These are phyloP conservation scores for Barbatosphaeria neglecta DNA, from an alignment of 495 filamentous ascomycete species.

Conservation along the genomic window DNA sequence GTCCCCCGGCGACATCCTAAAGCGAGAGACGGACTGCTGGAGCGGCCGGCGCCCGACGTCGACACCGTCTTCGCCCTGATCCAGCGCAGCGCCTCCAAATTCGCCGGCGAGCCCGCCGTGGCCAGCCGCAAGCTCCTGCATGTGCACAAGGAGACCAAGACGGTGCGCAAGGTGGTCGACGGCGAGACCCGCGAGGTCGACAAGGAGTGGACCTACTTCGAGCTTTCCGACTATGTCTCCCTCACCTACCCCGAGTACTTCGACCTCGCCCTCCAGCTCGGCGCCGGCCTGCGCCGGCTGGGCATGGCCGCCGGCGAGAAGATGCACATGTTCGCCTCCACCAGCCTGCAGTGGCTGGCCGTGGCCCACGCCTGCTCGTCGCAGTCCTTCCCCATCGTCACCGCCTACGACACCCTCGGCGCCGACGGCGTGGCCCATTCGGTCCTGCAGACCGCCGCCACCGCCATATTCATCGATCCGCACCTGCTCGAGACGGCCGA, in stretches of 20 bases:
- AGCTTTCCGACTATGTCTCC: conserved; percentile 49
- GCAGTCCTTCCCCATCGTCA: conserved; percentile 93
- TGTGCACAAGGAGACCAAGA: conserved; percentile 51
- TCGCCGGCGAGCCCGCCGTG: conserved; percentile 44
- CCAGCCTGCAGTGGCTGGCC: conserved; percentile 39
- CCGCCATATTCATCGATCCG: conserved; percentile 51
- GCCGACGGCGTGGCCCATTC: conserved; percentile 50
- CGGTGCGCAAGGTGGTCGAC: conserved; percentile 55
- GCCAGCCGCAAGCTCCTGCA: conserved; percentile 46
- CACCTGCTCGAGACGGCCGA: conserved; percentile 40
- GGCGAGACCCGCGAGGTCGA: conserved; percentile 49
- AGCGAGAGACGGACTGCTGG: conserved; percentile 38
- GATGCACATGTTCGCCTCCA: conserved; percentile 51
- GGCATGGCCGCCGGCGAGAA: conserved; percentile 38
- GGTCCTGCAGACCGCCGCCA: conserved; percentile 45
- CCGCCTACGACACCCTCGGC: conserved; percentile 72
- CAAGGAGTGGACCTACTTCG: conserved; percentile 58
- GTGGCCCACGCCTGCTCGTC: conserved; percentile 60
- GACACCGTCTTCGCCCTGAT: conserved; percentile 50
- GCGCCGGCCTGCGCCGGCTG: conserved; percentile 45
- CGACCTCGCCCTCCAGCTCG: conserved; percentile 37
- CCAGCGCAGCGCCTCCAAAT: conserved; percentile 37
- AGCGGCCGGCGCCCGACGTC: conserved; percentile 38
- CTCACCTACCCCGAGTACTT: conserved; percentile 52
- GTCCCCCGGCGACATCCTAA: conserved; percentile 47